Percentiles rank a stretch among this genome's conserved stretches.
phyloP scores from a whole-genome alignment of 257 asterid genomes.

The Solanum paucissectum region DNA sequence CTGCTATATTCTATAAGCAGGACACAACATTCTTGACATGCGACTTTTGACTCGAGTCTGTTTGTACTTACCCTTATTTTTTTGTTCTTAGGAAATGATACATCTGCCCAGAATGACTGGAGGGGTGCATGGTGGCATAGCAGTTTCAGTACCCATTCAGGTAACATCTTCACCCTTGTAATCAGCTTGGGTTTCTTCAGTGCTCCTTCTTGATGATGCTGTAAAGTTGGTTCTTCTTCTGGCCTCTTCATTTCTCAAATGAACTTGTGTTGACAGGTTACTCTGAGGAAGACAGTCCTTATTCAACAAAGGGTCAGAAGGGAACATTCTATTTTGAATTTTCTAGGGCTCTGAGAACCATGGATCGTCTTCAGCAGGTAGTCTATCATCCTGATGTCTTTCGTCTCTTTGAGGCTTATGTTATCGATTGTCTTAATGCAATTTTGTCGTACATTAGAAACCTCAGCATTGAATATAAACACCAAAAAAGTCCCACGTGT shows the following conservation, averaged over 20 bases:
- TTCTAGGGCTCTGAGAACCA: constrained; percentile 72
- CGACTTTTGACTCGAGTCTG: not conserved
- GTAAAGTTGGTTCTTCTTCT: not conserved
- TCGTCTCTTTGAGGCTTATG: not conserved
- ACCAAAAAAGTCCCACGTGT: not conserved
- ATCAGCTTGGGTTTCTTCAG: not conserved
- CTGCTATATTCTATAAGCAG: not conserved
- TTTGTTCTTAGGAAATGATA: constrained; percentile 43
- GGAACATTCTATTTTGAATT: constrained; percentile 78
- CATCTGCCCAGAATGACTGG: constrained; percentile 58
- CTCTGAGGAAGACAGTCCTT: constrained; percentile 68
- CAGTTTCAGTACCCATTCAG: constrained; percentile 59
- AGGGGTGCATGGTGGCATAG: constrained; percentile 94
- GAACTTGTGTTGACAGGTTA: constrained; percentile 32
- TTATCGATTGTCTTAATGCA: not conserved
- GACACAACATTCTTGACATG: not conserved
- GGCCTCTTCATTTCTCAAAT: not conserved
- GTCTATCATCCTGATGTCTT: not conserved
- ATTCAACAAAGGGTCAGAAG: constrained; percentile 45
- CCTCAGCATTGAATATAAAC: not conserved
- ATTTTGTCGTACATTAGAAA: not conserved
- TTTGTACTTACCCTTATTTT: not conserved
- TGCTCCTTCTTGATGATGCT: not conserved
- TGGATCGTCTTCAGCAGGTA: constrained; percentile 87
- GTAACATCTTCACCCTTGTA: constrained; percentile 16